Conservation (phyloP, 2,329 filamentous ascomycete species). For the Colletotrichum noveboracense region DNA sequence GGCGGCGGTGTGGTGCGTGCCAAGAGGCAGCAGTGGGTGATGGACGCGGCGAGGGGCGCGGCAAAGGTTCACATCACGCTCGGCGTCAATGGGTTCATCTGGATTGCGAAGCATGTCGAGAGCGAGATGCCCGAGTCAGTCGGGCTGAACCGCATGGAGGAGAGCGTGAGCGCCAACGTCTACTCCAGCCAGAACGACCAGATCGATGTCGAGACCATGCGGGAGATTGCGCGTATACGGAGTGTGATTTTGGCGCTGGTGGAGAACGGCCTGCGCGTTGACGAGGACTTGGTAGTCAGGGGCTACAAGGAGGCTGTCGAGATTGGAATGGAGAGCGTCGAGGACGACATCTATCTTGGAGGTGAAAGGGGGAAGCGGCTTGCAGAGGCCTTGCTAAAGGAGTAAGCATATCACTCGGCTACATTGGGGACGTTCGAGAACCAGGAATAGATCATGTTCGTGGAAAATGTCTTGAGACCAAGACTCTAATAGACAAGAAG, state of each 20-base stretch:
- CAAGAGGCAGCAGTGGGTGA: constrained; percentile 86
- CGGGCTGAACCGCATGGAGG: constrained; percentile 85
- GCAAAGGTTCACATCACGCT: constrained; percentile 83
- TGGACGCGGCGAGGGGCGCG: constrained; percentile 61
- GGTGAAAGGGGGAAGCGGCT: constrained; percentile 60
- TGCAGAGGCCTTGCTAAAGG: constrained; percentile 42
- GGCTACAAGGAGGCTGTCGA: constrained; percentile 86
- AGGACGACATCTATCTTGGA: constrained; percentile 65
- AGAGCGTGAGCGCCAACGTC: constrained; percentile 81
- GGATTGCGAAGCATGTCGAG: constrained; percentile 85
- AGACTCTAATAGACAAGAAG: constrained; percentile 13
- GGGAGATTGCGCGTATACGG: constrained; percentile 85
- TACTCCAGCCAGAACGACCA: constrained; percentile 96
- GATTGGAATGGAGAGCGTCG: constrained; percentile 66
- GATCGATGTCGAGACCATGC: constrained; percentile 76
- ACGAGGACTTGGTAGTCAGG: constrained; percentile 85
- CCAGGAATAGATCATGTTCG: neutral
- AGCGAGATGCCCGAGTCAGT: constrained; percentile 64
- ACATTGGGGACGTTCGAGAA: neutral
- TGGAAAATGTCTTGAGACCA: neutral
- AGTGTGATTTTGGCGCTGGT: constrained; percentile 85
- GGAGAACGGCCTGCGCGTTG: constrained; percentile 81
- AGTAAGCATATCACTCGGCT: neutral
- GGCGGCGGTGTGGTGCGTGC: constrained; percentile 86
- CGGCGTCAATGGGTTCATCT: constrained; percentile 96